A percentile compares a stretch with the other conserved stretches of the same genome.
Conservation (phyloP, 495 filamentous ascomycete species). For the Penicillium roqueforti region DNA sequence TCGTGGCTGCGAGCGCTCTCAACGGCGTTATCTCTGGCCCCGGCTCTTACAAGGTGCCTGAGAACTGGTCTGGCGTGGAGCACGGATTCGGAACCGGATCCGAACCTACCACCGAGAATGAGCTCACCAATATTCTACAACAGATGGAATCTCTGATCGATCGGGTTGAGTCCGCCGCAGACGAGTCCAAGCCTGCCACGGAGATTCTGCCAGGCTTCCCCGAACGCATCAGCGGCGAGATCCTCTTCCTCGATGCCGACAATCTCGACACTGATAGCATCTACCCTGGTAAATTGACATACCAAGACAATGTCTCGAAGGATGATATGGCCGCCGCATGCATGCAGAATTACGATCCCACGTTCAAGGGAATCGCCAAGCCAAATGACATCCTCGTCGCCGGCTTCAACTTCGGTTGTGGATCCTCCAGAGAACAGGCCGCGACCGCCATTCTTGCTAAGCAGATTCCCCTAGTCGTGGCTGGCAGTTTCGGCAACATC, state of each 20-base stretch:
- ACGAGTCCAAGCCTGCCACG: conserved; percentile 27
- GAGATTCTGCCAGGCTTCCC: conserved; percentile 52
- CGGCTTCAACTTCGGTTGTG: conserved; percentile 91
- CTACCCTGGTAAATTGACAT: conserved; percentile 88
- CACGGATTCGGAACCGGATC: conserved; percentile 69
- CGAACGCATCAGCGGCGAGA: conserved; percentile 48
- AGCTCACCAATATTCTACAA: conserved; percentile 62
- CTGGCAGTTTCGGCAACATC: conserved; percentile 86
- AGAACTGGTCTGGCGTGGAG: conserved; percentile 60
- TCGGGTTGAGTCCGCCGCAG: conserved; percentile 16
- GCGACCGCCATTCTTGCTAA: conserved; percentile 86
- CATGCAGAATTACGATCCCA: conserved; percentile 87
- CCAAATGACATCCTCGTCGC: conserved; percentile 74
- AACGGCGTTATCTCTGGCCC: conserved; percentile 73
- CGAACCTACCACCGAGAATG: conserved; percentile 58
- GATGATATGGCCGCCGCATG: conserved; percentile 82
- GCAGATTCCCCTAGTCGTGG: conserved; percentile 76
- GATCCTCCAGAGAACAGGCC: conserved; percentile 77
- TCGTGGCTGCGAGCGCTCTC: conserved; percentile 85
- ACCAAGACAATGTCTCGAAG: conserved; percentile 74
- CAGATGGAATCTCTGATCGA: conserved; percentile 53
- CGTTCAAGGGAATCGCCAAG: conserved; percentile 57
- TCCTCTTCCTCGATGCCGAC: conserved; percentile 51
- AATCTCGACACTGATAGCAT: conserved; percentile 60
- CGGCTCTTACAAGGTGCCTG: conserved; percentile 71